These are phyloP conservation scores for Dipodascopsis uninucleata DNA, from an alignment of 805 yeast genomes.

Conservation along the genomic window DNA sequence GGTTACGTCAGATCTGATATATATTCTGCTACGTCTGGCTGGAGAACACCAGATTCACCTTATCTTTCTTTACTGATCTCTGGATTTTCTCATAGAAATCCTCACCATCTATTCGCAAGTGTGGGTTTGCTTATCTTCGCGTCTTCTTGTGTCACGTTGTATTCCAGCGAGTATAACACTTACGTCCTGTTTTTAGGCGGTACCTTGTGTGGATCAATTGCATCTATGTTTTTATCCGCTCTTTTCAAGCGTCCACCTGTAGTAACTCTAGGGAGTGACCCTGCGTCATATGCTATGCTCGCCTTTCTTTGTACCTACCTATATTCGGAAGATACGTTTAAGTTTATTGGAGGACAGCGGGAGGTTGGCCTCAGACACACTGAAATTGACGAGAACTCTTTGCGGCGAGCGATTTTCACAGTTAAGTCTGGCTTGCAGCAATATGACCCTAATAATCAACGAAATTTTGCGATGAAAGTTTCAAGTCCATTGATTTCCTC, in stretches of 20 bases:
- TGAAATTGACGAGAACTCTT: no score
- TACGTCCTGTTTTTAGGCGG: neutral
- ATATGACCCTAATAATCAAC: no score
- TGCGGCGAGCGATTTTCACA: no score
- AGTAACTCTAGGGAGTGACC: neutral
- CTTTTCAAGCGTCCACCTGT: neutral
- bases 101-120: neutral
- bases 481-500: no score
- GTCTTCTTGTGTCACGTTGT: neutral
- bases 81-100: conserved; percentile 4
- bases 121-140: neutral
- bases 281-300: conserved; percentile 1
- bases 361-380: no score
- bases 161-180: neutral
- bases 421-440: no score
- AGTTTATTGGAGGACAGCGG: no score
- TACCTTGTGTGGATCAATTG: neutral
- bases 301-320: conserved; percentile 4
- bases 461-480: no score
- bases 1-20: conserved; percentile 9
- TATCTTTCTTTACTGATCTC: conserved; percentile 1
- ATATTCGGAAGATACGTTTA: conserved; percentile 1
- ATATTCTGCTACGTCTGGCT: conserved; percentile 1
- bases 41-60: conserved; percentile 1
- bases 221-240: neutral